Conservation (phyloP, 176 grass and related monocot genomes). For the Juncus inflexus region DNA sequence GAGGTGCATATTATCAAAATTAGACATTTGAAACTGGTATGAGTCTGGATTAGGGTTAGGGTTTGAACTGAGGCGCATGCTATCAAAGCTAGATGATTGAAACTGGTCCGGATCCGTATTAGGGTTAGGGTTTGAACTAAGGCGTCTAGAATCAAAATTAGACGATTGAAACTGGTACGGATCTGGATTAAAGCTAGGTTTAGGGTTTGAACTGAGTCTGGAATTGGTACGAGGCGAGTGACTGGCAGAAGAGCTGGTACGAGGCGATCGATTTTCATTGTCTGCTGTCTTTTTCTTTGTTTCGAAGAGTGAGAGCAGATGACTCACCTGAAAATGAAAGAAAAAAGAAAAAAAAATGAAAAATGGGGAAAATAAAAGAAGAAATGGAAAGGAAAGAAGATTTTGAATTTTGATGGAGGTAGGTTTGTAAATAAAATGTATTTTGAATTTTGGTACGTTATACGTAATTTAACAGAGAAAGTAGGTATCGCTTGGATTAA, state of each 20-base stretch:
- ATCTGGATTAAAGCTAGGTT: neutral
- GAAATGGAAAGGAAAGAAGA: too few relatives aligned
- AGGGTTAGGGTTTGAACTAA: neutral
- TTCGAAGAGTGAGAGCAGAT: conserved; percentile 15
- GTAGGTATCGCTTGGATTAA: neutral
- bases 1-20: too few relatives aligned
- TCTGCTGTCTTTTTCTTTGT: neutral
- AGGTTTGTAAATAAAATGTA: neutral
- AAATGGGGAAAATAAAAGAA: too few relatives aligned
- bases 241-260: neutral
- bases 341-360: neutral
- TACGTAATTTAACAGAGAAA: neutral
- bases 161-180: neutral
- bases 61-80: too few relatives aligned
- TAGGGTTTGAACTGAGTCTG: neutral
- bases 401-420: too few relatives aligned
- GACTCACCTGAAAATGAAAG: conserved; percentile 16
- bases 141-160: too few relatives aligned
- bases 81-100: too few relatives aligned
- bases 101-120: neutral
- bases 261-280: neutral
- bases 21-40: too few relatives aligned
- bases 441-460: neutral
- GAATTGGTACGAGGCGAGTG: neutral
- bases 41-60: too few relatives aligned